Percentiles rank a stretch among this genome's conserved stretches.
phyloP scores from a whole-genome alignment of 177 flowering plant genomes.

The Vitis hybrid region DNA sequence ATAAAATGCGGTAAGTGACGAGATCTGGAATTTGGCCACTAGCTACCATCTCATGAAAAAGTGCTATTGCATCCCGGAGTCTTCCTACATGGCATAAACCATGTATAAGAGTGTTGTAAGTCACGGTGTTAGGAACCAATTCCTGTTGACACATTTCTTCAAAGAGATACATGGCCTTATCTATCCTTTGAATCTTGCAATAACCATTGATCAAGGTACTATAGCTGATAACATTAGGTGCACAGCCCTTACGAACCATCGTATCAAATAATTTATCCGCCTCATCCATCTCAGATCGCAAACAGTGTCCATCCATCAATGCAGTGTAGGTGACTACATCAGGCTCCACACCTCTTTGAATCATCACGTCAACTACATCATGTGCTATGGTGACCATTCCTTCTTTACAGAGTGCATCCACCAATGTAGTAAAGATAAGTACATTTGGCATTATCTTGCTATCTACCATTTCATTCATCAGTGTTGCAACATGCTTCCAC shows the following conservation, averaged over 20 bases:
- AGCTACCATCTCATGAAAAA: not conserved
- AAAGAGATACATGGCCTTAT: not conserved
- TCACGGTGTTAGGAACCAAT: not conserved
- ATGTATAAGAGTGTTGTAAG: not conserved
- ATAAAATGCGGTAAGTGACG: not conserved
- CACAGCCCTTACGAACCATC: not conserved
- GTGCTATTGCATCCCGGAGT: not conserved
- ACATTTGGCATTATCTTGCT: no score
- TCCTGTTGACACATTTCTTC: not conserved
- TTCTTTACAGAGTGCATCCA: conserved; percentile 1
- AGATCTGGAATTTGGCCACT: not conserved
- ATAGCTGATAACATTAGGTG: conserved; percentile 4
- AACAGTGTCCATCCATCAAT: not conserved
- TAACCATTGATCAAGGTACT: not conserved
- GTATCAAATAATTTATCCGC: not conserved
- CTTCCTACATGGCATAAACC: not conserved
- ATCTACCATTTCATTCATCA: no score
- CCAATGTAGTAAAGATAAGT: no score
- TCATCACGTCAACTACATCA: not conserved
- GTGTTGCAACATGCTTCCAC: no score
- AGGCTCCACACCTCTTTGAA: conserved; percentile 1
- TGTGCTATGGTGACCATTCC: not conserved
- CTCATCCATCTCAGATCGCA: not conserved
- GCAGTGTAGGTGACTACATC: conserved; percentile 1
- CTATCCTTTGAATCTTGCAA: not conserved